Conservation (phyloP, 116 monocot genomes). For the Dioscorea cayenensis region DNA sequence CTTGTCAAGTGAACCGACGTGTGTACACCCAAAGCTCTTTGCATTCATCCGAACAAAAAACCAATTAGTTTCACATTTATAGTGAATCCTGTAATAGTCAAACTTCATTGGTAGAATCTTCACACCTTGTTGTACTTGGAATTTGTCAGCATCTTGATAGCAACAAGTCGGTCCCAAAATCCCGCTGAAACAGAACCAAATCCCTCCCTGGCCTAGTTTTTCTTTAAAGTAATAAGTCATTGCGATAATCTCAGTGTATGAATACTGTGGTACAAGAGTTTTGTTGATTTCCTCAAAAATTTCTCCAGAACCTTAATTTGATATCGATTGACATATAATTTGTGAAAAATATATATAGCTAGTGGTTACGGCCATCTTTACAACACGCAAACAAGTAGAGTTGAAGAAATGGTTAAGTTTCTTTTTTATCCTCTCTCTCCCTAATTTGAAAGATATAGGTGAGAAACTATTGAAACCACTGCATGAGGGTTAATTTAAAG, state of each 20-base stretch:
- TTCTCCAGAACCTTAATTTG: constrained; percentile 18
- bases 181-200: constrained; percentile 1
- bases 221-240: constrained; percentile 3
- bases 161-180: not conserved
- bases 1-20: constrained; percentile 8
- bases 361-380: too few species aligned
- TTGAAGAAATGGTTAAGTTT: too few species aligned
- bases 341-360: not conserved
- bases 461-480: too few species aligned
- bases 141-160: not conserved
- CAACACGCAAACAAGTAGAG: too few species aligned
- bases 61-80: constrained; percentile 7
- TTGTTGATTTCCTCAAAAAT: constrained; percentile 4
- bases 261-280: constrained; percentile 8
- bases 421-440: too few species aligned
- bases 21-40: constrained; percentile 11
- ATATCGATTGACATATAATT: constrained; percentile 5
- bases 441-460: too few species aligned
- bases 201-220: constrained; percentile 3
- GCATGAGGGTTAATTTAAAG: too few species aligned
- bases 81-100: constrained; percentile 11
- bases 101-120: constrained; percentile 13
- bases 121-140: constrained; percentile 1
- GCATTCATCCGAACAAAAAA: constrained; percentile 1
- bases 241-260: constrained; percentile 7